Percentiles rank a stretch among this genome's conserved stretches.
These are phyloP conservation scores for Myochromella boudieri DNA, from an alignment of 768 basidiomycete species.

Conservation along the genomic window DNA sequence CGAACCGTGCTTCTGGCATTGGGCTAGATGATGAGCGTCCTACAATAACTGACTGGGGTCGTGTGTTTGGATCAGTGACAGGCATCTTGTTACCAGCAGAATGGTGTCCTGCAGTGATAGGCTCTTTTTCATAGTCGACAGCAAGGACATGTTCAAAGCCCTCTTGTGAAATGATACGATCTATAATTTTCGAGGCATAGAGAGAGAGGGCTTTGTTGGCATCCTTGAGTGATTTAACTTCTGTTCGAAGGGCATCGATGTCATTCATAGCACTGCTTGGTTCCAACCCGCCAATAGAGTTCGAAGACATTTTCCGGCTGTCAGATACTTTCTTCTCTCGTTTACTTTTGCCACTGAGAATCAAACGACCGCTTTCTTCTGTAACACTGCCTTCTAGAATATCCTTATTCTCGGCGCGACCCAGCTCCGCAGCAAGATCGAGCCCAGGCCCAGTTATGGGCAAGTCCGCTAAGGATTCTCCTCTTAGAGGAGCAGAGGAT, in stretches of 20 bases:
- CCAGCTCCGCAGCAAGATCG: conserved; percentile 89
- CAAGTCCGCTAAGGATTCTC: conserved; percentile 83
- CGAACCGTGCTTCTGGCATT: conserved; percentile 23
- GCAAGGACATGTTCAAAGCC: conserved; percentile 97
- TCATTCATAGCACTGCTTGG: conserved; percentile 49
- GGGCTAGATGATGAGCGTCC: conserved; percentile 39
- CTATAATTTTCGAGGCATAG: conserved; percentile 97
- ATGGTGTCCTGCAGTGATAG: conserved; percentile 38
- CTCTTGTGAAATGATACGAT: conserved; percentile 94
- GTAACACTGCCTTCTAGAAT: conserved; percentile 56
- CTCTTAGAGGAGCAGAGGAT: conserved; percentile 52
- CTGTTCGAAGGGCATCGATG: conserved; percentile 72
- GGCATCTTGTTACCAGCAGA: conserved; percentile 26
- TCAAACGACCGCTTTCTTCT: conserved; percentile 50
- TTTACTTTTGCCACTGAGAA: conserved; percentile 45
- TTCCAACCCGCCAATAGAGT: conserved; percentile 40
- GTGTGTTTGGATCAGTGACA: conserved; percentile 40
- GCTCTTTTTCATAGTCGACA: conserved; percentile 78
- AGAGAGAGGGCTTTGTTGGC: conserved; percentile 94
- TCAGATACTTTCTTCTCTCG: conserved; percentile 47
- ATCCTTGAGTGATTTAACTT: conserved; percentile 91
- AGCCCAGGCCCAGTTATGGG: conserved; percentile 88
- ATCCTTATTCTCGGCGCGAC: conserved; percentile 88
- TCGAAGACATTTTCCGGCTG: conserved; percentile 33
- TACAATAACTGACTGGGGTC: conserved; percentile 65